Base-by-base conservation (phyloP, 805 yeast genomes). In the Saturnispora besseyi region DNA sequence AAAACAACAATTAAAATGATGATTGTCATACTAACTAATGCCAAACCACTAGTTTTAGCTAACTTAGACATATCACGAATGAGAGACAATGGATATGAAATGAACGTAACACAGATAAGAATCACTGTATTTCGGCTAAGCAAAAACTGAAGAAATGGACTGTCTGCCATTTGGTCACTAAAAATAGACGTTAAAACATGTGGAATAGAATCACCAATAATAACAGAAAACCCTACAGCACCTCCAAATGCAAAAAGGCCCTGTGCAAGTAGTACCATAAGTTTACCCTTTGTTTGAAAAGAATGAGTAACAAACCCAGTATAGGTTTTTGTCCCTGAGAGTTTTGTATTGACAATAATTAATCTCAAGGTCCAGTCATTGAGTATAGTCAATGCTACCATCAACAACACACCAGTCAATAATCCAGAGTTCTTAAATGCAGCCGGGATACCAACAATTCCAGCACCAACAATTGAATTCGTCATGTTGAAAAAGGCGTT, bases 401-500 rank as follows among this genome's bases (percentile, higher is more conserved):
- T 72, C 6, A 81, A 73, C 2, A 87, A 22, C 0, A 82, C 60
- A 3, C 96, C 95, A 0, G 91, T 88, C 0, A 82, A 51, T 3
- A 91, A 64, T 0, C 98, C 98, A 18, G 87, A 75, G 58, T 89
- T 87, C 43, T 76, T 72, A 59, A 90, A 79, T 0, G 97, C 96
- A 55, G 82, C 84, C 2, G 98, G 95, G 55, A 89, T 95, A 1
- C 97, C 96, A 31, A 91, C 87, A 48, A 91, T 87, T 7, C 98
- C 98, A 0, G 98, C 97, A 0, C 98, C 98, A 6, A 91, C 72
- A 53, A 91, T 91, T 18, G 95, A 84, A 65, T 90, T 90, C 9
- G 96, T 95, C 96, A 90, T 89, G 66, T 91, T 91, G 95, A 90
- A 86, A 61, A 90, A 89, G 5, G 97, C 97, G 87, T 84, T 84